Evolutionary conservation across 1,284 basidiomycete species (phyloP).

Genomic region (Somion occarium): DNA sequence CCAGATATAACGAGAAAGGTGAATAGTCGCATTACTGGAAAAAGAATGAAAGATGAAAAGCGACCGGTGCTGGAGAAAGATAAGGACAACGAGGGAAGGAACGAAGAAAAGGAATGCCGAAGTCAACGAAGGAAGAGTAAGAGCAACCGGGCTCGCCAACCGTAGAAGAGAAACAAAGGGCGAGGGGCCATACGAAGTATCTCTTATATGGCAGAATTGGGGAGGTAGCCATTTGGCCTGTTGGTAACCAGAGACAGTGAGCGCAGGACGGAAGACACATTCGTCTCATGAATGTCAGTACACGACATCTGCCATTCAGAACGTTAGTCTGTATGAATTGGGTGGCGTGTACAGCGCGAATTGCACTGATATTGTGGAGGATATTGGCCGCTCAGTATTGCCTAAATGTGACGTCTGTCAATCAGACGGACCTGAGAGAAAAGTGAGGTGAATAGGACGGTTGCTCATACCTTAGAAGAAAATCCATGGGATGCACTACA

Average conservation of each 20-base stretch:
- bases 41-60: not conserved
- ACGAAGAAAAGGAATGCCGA: conserved; percentile 7
- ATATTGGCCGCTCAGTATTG: not conserved
- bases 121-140: conserved; percentile 1
- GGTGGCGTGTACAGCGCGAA: not conserved
- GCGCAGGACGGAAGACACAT: too few species aligned
- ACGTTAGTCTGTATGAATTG: too few species aligned
- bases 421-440: not conserved
- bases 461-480: not conserved
- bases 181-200: not conserved
- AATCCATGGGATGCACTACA: too few species aligned
- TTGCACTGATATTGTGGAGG: not conserved
- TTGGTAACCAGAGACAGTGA: not conserved
- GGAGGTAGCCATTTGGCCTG: not conserved
- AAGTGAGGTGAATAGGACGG: not conserved
- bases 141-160: conserved; percentile 19
- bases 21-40: not conserved
- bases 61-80: not conserved
- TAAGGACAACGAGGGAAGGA: not conserved
- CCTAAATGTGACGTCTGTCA: not conserved
- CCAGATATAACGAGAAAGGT: not conserved
- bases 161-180: not conserved
- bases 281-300: too few species aligned
- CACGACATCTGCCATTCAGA: too few species aligned
- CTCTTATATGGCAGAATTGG: not conserved